A percentile compares a stretch with the other conserved stretches of the same genome.
phyloP scores from a whole-genome alignment of 257 asterid species.

The Solanum rostratum region DNA sequence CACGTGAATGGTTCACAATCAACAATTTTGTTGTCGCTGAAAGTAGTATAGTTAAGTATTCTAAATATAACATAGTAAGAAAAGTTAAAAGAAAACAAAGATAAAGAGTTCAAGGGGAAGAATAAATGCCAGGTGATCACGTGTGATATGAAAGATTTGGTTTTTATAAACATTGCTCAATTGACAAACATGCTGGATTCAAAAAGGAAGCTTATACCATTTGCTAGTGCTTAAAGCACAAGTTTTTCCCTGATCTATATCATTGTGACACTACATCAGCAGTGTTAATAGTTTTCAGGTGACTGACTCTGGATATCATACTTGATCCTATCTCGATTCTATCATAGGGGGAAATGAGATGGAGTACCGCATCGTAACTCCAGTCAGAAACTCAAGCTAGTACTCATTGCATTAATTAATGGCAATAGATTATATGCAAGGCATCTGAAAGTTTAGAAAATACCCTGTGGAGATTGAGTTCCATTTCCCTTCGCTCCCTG shows the following conservation, averaged over 20 bases:
- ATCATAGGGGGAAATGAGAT: not conserved
- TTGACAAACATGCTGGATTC: not conserved
- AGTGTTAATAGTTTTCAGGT: not conserved
- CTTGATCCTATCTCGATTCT: not conserved
- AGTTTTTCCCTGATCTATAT: not conserved
- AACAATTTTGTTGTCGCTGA: not conserved
- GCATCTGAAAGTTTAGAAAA: constrained; percentile 6
- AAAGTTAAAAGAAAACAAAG: not conserved
- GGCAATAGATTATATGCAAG: not conserved
- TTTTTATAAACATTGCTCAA: not conserved
- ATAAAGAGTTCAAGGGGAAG: not conserved
- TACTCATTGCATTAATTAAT: not conserved
- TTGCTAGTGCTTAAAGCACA: not conserved
- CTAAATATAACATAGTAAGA: not conserved
- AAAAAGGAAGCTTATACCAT: not conserved
- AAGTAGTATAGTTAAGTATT: not conserved
- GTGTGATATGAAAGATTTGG: not conserved
- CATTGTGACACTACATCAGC: not conserved
- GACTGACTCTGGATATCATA: not conserved
- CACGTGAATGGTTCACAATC: not conserved
- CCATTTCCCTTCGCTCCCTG: constrained; percentile 57
- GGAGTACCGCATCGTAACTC: not conserved
- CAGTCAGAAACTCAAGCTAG: not conserved
- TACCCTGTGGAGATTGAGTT: constrained; percentile 81
- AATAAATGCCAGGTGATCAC: not conserved